Percentiles rank a stretch among this genome's conserved stretches.
These are phyloP conservation scores for Penicillium sp. DNA, from an alignment of 2,329 filamentous ascomycete genomes.

Conservation along the genomic window DNA sequence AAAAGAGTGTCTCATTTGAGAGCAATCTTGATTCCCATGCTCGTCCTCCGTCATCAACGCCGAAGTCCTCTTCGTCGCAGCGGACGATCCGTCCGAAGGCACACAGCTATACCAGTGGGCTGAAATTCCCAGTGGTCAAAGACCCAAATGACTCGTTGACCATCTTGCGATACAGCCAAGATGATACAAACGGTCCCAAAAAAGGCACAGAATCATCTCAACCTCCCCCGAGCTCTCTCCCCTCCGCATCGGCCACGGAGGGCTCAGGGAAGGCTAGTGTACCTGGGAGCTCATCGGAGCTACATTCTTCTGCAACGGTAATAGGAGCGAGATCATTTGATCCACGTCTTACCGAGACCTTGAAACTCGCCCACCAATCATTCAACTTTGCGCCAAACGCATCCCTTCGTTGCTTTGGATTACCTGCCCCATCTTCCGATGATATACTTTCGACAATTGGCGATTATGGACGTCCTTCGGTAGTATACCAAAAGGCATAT, in stretches of 20 bases:
- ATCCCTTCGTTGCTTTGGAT: conserved; percentile 28
- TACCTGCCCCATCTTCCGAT: conserved; percentile 29
- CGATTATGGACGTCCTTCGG: conserved; percentile 60
- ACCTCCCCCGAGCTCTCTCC: conserved; percentile 6
- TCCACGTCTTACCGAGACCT: conserved; percentile 20
- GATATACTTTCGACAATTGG: conserved; percentile 60
- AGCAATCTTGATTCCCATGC: conserved; percentile 9
- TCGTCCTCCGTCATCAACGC: conserved; percentile 17
- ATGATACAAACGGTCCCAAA: conserved; percentile 54
- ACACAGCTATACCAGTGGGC: conserved; percentile 42
- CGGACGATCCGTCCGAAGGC: conserved; percentile 29
- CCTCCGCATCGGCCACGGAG: conserved; percentile 6
- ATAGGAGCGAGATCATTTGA: conserved; percentile 10
- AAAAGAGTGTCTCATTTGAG: not conserved
- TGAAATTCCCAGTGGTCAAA: conserved; percentile 76
- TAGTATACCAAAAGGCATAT: conserved; percentile 81
- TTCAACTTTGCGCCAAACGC: conserved; percentile 30
- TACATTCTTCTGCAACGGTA: conserved; percentile 22
- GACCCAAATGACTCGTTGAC: conserved; percentile 68
- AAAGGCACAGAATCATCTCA: conserved; percentile 32
- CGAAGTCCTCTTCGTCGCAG: conserved; percentile 28
- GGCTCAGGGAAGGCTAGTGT: conserved; percentile 6
- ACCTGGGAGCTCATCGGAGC: conserved; percentile 16
- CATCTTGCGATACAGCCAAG: conserved; percentile 66
- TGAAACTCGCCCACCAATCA: conserved; percentile 25